Evolutionary conservation across 2,329 filamentous ascomycete genomes (phyloP), one percentile per base, ranked within the genome.

Genomic region (Aspergillus ochraceus): DNA sequence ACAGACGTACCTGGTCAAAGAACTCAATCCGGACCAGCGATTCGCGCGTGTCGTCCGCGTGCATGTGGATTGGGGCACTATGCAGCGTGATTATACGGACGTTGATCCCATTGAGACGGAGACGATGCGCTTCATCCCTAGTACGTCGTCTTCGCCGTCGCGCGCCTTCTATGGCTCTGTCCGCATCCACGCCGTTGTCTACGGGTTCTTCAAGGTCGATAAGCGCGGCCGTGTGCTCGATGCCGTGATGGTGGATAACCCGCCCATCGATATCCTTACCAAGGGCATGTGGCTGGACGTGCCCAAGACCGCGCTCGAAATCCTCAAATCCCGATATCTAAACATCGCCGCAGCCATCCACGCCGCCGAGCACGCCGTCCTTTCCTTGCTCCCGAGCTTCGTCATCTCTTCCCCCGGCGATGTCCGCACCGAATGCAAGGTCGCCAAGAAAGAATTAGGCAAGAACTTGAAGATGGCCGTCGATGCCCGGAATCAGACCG

Each of bases 251-350:
- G 92, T 98, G 22, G 91, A 97, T 73, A 97, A 97, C 66, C 93
- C 94, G 3, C 92, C 95, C 0, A 91, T 98, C 54, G 86, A 95
- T 53, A 86, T 92, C 3, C 84, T 88, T 71, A 90, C 87, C 68
- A 96, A 95, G 73, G 95, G 93, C 45, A 91, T 97, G 87, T 99
- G 95, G 95, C 84, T 98, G 14, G 94, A 98, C 72, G 87, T 99
- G 2, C 94, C 95, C 0, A 88, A 88, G 62, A 76, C 75, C 1
- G 92, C 92, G 0, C 84, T 98, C 6, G 86, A 92, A 14, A 92
- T 97, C 47, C 83, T 99, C 1, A 84, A 88, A 46, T 84, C 84
- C 0, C 82, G 88, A 8, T 82, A 87, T 0, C 81, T 98, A 32
- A 91, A 97, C 72, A 84, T 94, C 10, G 94, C 92, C 0, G 95